These are phyloP conservation scores for Cyclocybe cylindracea DNA, from an alignment of 768 basidiomycete species.

Conservation along the genomic window DNA sequence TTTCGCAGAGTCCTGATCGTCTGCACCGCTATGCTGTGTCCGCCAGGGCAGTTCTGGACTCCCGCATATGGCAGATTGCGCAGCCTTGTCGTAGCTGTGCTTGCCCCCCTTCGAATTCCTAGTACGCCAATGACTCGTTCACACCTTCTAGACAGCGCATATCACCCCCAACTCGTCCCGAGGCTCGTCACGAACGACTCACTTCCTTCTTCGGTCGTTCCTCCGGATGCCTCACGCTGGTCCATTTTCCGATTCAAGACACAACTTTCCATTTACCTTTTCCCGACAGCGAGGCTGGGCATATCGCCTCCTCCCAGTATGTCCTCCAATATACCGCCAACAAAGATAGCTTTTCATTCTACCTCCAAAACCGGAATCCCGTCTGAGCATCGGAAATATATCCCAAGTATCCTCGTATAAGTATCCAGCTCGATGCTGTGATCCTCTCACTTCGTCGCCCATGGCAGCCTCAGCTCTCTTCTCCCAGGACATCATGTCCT, in stretches of 20 bases:
- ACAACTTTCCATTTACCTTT: slow-evolving; percentile 22
- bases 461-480: slow-evolving; percentile 22
- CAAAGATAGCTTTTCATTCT: slow-evolving; percentile 19
- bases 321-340: slow-evolving; percentile 16
- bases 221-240: slow-evolving; percentile 17
- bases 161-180: slow-evolving; percentile 1
- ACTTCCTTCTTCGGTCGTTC: slow-evolving; percentile 15
- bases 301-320: slow-evolving; percentile 14
- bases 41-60: slow-evolving; percentile 7
- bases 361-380: slow-evolving; percentile 16
- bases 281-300: slow-evolving; percentile 29
- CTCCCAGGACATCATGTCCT: slow-evolving; percentile 19
- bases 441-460: slow-evolving; percentile 8
- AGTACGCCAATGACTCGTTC: slow-evolving; percentile 12
- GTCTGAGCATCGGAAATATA: slow-evolving; percentile 18
- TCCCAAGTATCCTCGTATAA: slow-evolving; percentile 28
- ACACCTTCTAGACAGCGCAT: slow-evolving; percentile 17
- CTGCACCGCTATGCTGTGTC: slow-evolving; percentile 9
- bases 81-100: slow-evolving; percentile 16
- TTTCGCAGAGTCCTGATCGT: slow-evolving; percentile 5
- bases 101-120: slow-evolving; percentile 12
- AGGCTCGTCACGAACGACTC: slow-evolving; percentile 4
- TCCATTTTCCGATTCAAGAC: slow-evolving; percentile 16
- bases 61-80: slow-evolving; percentile 9
- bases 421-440: slow-evolving; percentile 18